Conservation (phyloP, 129 eudicot genomes). For the Flaveria ramosissima region DNA sequence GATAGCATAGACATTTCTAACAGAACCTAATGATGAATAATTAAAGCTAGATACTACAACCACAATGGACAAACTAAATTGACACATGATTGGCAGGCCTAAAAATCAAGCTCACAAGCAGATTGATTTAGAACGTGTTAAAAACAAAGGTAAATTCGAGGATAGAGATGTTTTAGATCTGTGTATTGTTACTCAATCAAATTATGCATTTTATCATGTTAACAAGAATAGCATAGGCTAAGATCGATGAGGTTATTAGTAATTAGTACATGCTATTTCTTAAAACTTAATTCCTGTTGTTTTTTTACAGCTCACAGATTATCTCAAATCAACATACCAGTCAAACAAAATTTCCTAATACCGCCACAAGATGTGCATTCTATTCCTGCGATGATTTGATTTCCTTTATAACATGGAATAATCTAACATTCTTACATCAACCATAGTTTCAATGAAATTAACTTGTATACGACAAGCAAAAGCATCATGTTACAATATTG, state of each 20-base stretch:
- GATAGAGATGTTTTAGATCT: neutral
- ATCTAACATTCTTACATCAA: neutral
- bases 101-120: neutral
- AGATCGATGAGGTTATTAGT: neutral
- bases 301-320: neutral
- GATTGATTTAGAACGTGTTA: neutral
- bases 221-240: neutral
- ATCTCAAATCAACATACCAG: slow-evolving; percentile 1
- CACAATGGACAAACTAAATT: neutral
- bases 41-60: neutral
- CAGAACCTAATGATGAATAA: slow-evolving; percentile 10
- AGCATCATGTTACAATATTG: neutral
- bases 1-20: slow-evolving; percentile 7
- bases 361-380: slow-evolving; percentile 10
- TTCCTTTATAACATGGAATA: slow-evolving; percentile 1
- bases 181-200: neutral
- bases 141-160: neutral
- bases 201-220: neutral
- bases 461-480: neutral
- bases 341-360: slow-evolving; percentile 7
- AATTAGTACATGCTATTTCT: neutral
- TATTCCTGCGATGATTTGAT: neutral
- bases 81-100: too few species aligned
- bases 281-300: neutral
- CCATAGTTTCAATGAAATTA: neutral